phyloP scores from a whole-genome alignment of 2,329 filamentous ascomycete species.

The Apiospora arundinis region DNA sequence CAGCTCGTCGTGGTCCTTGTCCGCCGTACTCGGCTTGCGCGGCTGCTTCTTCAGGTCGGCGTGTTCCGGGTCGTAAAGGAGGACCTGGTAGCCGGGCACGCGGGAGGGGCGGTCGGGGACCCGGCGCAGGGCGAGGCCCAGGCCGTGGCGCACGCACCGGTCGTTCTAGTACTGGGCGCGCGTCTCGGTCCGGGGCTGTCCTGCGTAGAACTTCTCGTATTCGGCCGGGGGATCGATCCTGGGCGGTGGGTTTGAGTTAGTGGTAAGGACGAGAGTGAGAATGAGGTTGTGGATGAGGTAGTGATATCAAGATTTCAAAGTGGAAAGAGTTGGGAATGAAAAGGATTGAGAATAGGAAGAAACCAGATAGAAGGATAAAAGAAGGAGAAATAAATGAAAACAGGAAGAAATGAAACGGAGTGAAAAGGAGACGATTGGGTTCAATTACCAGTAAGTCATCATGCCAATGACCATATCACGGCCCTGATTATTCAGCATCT shows the following conservation, averaged over 20 bases:
- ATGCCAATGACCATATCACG: slow-evolving; percentile 9
- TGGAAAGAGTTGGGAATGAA: too few relatives aligned
- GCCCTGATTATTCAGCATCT: slow-evolving; percentile 8
- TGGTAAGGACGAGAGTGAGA: too few relatives aligned
- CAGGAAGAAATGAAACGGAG: neutral
- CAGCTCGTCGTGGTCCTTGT: slow-evolving; percentile 8
- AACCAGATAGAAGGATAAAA: too few relatives aligned
- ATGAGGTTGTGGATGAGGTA: too few relatives aligned
- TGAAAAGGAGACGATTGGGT: neutral
- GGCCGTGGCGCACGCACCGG: slow-evolving; percentile 19
- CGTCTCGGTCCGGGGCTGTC: neutral
- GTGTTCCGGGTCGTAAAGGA: slow-evolving; percentile 23
- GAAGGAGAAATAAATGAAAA: too few relatives aligned
- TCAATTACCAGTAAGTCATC: slow-evolving; percentile 17
- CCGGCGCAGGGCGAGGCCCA: slow-evolving; percentile 13
- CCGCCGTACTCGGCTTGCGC: neutral
- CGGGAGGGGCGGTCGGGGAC: neutral
- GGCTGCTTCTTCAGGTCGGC: neutral
- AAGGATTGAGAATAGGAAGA: too few relatives aligned
- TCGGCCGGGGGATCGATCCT: neutral
- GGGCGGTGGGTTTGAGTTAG: neutral
- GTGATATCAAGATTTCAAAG: too few relatives aligned
- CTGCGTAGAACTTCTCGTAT: neutral
- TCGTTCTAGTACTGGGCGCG: slow-evolving; percentile 15
- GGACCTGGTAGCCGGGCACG: neutral